These are phyloP conservation scores for Sporothrix luriei DNA, from an alignment of 2,329 filamentous ascomycete species.

Conservation along the genomic window DNA sequence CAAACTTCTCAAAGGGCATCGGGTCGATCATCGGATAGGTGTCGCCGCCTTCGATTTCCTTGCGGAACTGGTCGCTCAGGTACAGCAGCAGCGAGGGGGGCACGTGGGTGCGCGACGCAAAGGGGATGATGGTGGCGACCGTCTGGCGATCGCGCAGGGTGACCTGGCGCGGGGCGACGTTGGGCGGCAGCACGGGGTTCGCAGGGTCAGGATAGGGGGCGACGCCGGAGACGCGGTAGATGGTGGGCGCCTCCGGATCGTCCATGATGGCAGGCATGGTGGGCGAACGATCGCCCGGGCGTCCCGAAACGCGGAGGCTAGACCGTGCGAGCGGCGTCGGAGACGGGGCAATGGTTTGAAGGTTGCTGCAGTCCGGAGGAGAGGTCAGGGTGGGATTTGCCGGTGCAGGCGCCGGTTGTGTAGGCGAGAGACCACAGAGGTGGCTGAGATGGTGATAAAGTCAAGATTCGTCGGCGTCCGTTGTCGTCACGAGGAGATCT, in stretches of 20 bases:
- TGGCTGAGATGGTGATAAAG: not conserved
- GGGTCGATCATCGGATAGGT: constrained; percentile 86
- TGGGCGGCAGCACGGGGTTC: constrained; percentile 65
- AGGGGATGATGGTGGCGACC: constrained; percentile 79
- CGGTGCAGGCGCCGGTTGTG: not conserved
- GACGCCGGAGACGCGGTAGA: constrained; percentile 69
- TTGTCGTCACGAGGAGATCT: constrained; percentile 7
- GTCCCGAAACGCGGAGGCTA: not conserved
- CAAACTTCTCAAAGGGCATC: constrained; percentile 73
- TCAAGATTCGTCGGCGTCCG: not conserved
- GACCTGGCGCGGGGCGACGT: constrained; percentile 73
- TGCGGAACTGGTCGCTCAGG: constrained; percentile 80
- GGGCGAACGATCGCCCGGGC: constrained; percentile 21
- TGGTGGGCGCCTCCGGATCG: constrained; percentile 70
- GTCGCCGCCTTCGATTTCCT: constrained; percentile 88
- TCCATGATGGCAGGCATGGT: constrained; percentile 77
- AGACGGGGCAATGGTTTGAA: not conserved
- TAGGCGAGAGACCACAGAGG: not conserved
- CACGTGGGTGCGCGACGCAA: constrained; percentile 75
- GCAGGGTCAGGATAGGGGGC: constrained; percentile 65
- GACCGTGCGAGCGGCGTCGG: not conserved
- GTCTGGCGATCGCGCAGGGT: constrained; percentile 83
- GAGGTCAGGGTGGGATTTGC: not conserved
- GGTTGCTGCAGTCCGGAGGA: not conserved
- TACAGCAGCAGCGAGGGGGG: constrained; percentile 74